Percentiles rank a stretch among this genome's conserved stretches.
Conservation (phyloP, 331 rosid species). For the Erythrophleum ivorense region DNA sequence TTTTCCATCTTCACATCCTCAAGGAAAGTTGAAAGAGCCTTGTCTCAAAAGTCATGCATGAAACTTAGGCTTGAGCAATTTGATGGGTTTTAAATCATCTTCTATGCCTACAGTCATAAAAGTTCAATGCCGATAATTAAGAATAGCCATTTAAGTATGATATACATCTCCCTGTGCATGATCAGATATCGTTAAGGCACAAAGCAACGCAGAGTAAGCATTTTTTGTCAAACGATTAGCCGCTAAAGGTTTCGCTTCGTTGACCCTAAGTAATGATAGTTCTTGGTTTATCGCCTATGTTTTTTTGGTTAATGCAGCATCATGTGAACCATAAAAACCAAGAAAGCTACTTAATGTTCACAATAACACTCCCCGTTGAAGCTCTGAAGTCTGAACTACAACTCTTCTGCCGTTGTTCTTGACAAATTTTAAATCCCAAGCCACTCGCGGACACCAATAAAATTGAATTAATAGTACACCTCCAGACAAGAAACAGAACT, state of each 20-base stretch:
- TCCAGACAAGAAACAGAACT: not conserved
- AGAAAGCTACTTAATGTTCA: constrained; percentile 1
- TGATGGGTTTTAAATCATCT: constrained; percentile 39
- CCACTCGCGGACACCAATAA: constrained; percentile 15
- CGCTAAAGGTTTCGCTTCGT: not conserved
- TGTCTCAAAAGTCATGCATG: constrained; percentile 35
- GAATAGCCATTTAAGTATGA: not conserved
- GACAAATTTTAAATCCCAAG: constrained; percentile 11
- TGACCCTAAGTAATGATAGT: not conserved
- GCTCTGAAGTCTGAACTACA: not conserved
- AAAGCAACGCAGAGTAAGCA: constrained; percentile 1
- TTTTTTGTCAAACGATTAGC: constrained; percentile 9
- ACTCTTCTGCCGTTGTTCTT: not conserved
- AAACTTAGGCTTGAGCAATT: constrained; percentile 18
- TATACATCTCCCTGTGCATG: constrained; percentile 2
- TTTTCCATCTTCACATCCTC: constrained; percentile 63
- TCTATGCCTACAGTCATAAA: constrained; percentile 36
- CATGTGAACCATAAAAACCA: not conserved
- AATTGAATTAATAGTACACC: not conserved
- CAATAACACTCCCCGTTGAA: not conserved
- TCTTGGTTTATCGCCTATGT: not conserved
- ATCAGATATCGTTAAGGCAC: not conserved
- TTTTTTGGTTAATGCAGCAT: not conserved
- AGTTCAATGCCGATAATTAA: not conserved
- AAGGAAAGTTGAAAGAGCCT: constrained; percentile 32